A percentile compares a stretch with the other conserved stretches of the same genome.
Conservation (phyloP, 441 rosid genomes). For the Mallotus repandus region DNA sequence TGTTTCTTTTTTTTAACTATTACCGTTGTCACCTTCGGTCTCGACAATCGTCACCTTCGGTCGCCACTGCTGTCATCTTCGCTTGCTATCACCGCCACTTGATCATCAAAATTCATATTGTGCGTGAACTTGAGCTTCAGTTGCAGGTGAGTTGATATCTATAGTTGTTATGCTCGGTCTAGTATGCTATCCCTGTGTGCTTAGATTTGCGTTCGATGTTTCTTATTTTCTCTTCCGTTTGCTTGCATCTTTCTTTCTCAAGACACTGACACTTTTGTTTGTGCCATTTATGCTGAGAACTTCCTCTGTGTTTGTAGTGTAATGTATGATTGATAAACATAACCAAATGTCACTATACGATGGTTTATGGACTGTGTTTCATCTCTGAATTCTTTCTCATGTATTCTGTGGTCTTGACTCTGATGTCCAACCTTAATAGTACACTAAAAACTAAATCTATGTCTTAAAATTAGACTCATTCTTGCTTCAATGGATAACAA, state of each 20-base stretch:
- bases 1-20: too few relatives aligned
- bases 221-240: not conserved
- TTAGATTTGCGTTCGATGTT: not conserved
- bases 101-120: too few relatives aligned
- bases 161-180: not conserved
- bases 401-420: too few relatives aligned
- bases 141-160: conserved; percentile 58
- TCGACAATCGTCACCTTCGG: too few relatives aligned
- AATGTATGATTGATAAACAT: too few relatives aligned
- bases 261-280: too few relatives aligned
- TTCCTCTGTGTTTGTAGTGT: too few relatives aligned
- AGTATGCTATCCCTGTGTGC: not conserved
- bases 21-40: too few relatives aligned
- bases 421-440: not conserved
- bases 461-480: not conserved
- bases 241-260: not conserved
- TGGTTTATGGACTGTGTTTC: not conserved
- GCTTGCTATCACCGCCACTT: too few relatives aligned
- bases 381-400: not conserved
- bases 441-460: not conserved
- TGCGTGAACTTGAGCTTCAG: conserved; percentile 74
- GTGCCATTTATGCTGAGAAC: too few relatives aligned
- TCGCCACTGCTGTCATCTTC: too few relatives aligned
- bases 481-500: not conserved
- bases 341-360: not conserved